Percentiles rank a stretch among this genome's conserved stretches.
Evolutionary conservation across 2,329 filamentous ascomycete genomes (phyloP).

Genomic region (Aureobasidium sp.): DNA sequence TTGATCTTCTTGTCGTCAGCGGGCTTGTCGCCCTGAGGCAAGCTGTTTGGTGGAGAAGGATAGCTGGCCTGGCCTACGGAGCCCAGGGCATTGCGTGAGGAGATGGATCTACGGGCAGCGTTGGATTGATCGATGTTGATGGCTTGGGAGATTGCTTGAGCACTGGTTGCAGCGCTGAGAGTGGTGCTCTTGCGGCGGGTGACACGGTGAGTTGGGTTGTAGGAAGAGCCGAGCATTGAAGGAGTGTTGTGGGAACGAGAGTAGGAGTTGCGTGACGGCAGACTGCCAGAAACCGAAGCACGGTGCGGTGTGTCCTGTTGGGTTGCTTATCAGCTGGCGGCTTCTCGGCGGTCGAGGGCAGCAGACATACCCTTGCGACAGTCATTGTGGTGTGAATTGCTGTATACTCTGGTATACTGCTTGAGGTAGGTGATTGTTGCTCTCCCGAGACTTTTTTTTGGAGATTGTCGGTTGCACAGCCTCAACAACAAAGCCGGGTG

Average conservation of each 20-base stretch:
- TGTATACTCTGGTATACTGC: not conserved
- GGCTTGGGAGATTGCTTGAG: conserved; percentile 67
- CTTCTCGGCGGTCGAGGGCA: not conserved
- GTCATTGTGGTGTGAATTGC: conserved; percentile 8
- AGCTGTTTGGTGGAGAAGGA: conserved; percentile 60
- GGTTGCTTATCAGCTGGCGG: not conserved
- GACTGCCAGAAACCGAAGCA: conserved; percentile 51
- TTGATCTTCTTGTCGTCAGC: conserved; percentile 32
- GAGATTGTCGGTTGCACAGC: conserved; percentile 14
- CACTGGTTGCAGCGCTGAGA: conserved; percentile 64
- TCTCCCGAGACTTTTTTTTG: conserved; percentile 15
- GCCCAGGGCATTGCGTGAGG: conserved; percentile 53
- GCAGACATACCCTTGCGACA: conserved; percentile 10
- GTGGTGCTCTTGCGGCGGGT: conserved; percentile 90
- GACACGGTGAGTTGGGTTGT: conserved; percentile 77
- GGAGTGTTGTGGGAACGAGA: conserved; percentile 76
- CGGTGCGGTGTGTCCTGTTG: conserved; percentile 38
- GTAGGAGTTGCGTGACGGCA: conserved; percentile 57
- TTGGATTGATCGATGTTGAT: conserved; percentile 22
- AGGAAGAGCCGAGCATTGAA: conserved; percentile 67
- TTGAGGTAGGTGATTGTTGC: not conserved
- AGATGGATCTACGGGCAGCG: conserved; percentile 42
- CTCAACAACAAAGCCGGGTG: conserved; percentile 12
- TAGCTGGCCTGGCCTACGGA: conserved; percentile 50
- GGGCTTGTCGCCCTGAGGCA: conserved; percentile 49